A percentile compares a stretch with the other conserved stretches of the same genome.
Conservation (phyloP, 441 rosid genomes). For the Adansonia grandidieri region DNA sequence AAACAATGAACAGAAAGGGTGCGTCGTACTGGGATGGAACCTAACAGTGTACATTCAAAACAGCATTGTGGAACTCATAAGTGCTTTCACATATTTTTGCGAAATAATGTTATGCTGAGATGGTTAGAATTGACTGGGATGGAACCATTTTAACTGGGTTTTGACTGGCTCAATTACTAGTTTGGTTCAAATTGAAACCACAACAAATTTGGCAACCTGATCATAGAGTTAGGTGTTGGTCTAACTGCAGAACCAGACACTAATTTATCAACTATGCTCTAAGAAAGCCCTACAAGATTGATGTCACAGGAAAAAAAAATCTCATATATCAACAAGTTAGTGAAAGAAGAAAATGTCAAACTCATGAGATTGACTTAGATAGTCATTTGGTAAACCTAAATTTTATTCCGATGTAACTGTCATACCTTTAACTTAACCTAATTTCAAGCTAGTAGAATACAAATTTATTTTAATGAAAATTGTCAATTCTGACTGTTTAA, state of each 20-base stretch:
- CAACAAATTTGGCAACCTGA: constrained; percentile 62
- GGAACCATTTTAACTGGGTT: neutral
- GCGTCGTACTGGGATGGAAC: too few relatives aligned
- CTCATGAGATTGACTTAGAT: neutral
- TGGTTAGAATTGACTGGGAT: too few relatives aligned
- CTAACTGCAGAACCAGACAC: neutral
- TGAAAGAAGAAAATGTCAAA: too few relatives aligned
- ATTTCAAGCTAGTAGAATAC: neutral
- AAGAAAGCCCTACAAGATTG: neutral
- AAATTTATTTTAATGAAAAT: neutral
- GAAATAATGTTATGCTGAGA: too few relatives aligned
- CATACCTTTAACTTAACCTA: too few relatives aligned
- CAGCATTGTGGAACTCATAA: too few relatives aligned
- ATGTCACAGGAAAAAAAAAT: neutral
- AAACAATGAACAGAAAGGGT: too few relatives aligned
- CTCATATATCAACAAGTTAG: neutral
- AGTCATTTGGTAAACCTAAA: neutral
- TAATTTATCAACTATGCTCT: neutral
- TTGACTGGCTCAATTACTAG: too few relatives aligned
- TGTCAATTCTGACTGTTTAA: neutral
- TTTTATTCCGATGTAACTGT: neutral
- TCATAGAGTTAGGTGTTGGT: constrained; percentile 22
- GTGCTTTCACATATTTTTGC: too few relatives aligned
- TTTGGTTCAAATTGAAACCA: neutral
- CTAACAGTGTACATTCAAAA: too few relatives aligned